A percentile compares a stretch with the other conserved stretches of the same genome.
Evolutionary conservation across 805 yeast genomes (phyloP).

Genomic region (Ogataea paraovalis): DNA sequence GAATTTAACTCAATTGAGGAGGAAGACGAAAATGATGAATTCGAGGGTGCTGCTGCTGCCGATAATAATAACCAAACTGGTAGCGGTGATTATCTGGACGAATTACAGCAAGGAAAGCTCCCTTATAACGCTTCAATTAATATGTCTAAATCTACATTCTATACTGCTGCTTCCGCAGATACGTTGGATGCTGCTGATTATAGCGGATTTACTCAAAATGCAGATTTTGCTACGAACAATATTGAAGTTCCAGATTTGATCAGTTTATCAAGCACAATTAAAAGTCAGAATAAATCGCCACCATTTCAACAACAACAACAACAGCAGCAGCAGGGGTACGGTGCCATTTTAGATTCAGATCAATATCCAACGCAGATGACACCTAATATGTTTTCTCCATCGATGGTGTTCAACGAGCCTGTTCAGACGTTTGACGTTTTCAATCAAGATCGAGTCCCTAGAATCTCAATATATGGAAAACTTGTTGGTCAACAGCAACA

Average conservation of each 20-base stretch:
- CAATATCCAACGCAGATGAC: conserved; percentile 18
- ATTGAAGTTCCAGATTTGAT: conserved; percentile 25
- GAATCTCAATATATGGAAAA: background rate
- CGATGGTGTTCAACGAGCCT: conserved; percentile 26
- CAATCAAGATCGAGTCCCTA: conserved; percentile 10
- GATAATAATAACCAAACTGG: too few relatives aligned
- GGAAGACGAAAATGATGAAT: conserved; percentile 11
- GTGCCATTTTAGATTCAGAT: too few relatives aligned
- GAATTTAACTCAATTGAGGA: conserved; percentile 17
- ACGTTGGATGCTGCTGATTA: conserved; percentile 9
- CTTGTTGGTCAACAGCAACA: background rate
- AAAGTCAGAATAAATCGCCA: conserved; percentile 3
- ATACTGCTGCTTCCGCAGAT: conserved; percentile 28
- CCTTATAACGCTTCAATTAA: conserved; percentile 9
- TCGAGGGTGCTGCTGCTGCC: too few relatives aligned
- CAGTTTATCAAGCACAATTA: conserved; percentile 27
- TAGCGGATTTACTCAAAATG: conserved; percentile 7
- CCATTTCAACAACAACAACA: background rate
- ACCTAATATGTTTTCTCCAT: conserved; percentile 29
- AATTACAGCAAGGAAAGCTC: background rate
- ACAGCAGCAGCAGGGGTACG: background rate
- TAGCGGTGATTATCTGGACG: background rate
- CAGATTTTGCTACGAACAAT: background rate
- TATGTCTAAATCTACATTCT: conserved; percentile 29
- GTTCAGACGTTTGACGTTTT: conserved; percentile 20